Base-by-base conservation (phyloP, 2,329 filamentous ascomycete genomes). In the Ophiostoma populinum region DNA sequence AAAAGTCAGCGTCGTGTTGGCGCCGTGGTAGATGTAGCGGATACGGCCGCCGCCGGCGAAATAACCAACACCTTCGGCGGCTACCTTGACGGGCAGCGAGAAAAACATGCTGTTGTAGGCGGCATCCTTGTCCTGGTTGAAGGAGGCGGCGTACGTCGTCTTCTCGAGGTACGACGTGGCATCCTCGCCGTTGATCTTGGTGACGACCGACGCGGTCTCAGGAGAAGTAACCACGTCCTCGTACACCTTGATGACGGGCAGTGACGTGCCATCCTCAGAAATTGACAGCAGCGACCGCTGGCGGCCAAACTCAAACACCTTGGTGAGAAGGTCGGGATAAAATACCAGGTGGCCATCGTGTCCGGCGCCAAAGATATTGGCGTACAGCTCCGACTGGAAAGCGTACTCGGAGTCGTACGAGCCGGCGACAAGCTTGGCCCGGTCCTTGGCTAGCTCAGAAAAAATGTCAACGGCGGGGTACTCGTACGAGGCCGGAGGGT, bases 211-310 rank as follows among this genome's bases (percentile, higher is more conserved):
- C 2, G 47, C 47, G 5, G 45, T 38, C 6, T 26, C 24, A 9
- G 34, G 25, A 15, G 13, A 36, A 40, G 47, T 24, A 15, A 41
- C 16, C 32, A 46, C 28, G 31, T 45, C 35, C 8, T 37, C 40
- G 35, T 71, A 70, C 3, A 70, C 54, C 37, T 62, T 63, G n/a
- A 75, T 58, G 9, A 62, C 57, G 38, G 53, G 51, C 35, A 51
- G 38, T 7, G 44, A 43, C 12, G 36, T 35, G 34, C 35, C 29
- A 19, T 56, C 51, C 28, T 55, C 48, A 41, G 52, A 53, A 33
- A 55, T 45, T 6, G 55, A 58, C 5, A 57, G 49, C 47, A 75
- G 41, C 48, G 58, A 51, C 40, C 36, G 47, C 41, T 37, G 51
- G 43, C 42, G 52, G 40, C 47, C 48, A 48, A 50, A 60, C 35